Evolutionary conservation across 306 rosid species (phyloP), one percentile per base, ranked within the genome.

Genomic region (Cicer yamashitae): DNA sequence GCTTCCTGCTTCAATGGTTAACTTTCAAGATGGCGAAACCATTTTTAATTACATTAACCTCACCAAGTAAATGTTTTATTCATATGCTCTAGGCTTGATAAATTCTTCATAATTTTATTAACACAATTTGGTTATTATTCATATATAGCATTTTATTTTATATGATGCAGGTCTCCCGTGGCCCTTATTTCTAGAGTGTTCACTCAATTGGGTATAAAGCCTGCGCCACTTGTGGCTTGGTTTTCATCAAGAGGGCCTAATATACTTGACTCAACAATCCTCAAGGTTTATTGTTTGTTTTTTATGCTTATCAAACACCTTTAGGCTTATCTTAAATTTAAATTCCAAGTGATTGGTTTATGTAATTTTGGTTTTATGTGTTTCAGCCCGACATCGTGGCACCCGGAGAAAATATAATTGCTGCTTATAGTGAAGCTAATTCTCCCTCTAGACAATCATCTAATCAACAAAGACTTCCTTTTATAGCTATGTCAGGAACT

Each of bases 191-290:
- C 87, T 63, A 66, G 4, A 1, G 85, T 62, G 43, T 75, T 37
- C 57, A 89, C 96, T 13, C 45, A 64, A 54, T 3, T 85, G 4
- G 87, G 79, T 22, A 5, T 4, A 25, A 79, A 82, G 41, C 86
- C 89, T 40, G 71, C 93, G 38, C 98, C 96, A 13, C 0, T 43
- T 15, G n/a, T 93, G 72, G 93, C 93, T 70, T 1, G 85, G 17
- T 90, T 90, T 85, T 93, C 98, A 39, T 84, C 94, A 18, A 86
- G 96, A 48, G 98, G 98, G 1, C 98, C 98, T 34, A 86, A 64
- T 71, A 0, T 0, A 5, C 3, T 91, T 38, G 91, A 79, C 50
- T 67, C 77, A 51, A 8, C 78, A 15, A 59, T 93, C 65, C 87
- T 90, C 44, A 90, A 93, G 98, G 98, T 89, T 52, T 38, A 15